Conservation (phyloP, 2,329 filamentous ascomycete genomes). For the Pseudocercospora macadamiae region DNA sequence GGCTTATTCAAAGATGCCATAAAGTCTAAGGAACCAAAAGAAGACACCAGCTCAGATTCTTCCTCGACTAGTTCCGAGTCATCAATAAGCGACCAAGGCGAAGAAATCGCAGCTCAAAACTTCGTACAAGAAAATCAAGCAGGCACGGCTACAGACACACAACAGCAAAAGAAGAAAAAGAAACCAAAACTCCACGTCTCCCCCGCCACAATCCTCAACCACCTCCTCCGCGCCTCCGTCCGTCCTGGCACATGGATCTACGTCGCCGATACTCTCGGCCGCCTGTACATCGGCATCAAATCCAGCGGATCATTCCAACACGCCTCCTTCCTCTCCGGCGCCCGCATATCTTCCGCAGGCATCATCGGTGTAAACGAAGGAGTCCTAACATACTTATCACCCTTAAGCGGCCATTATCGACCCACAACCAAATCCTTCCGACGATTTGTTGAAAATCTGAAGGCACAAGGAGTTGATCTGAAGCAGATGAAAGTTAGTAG, state of each 20-base stretch:
- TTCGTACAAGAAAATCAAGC: too few species aligned
- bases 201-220: slow-evolving; percentile 74
- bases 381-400: slow-evolving; percentile 71
- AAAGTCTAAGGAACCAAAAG: slow-evolving; percentile 6
- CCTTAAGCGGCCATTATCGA: slow-evolving; percentile 74
- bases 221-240: slow-evolving; percentile 73
- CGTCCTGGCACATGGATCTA: slow-evolving; percentile 93
- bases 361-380: slow-evolving; percentile 82
- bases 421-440: slow-evolving; percentile 81
- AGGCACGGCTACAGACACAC: too few species aligned
- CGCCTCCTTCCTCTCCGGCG: slow-evolving; percentile 84
- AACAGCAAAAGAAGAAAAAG: slow-evolving; percentile 6
- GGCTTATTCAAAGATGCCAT: slow-evolving; percentile 19
- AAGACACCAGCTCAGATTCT: slow-evolving; percentile 6
- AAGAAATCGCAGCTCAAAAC: slow-evolving; percentile 4
- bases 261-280: slow-evolving; percentile 79
- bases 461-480: slow-evolving; percentile 75
- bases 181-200: slow-evolving; percentile 66
- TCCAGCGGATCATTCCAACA: slow-evolving; percentile 85
- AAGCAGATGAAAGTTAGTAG: slow-evolving; percentile 74
- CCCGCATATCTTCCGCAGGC: slow-evolving; percentile 79
- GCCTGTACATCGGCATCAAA: slow-evolving; percentile 88
- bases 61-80: slow-evolving; percentile 44
- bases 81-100: slow-evolving; percentile 36
- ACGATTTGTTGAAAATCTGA: slow-evolving; percentile 73